phyloP scores from a whole-genome alignment of 768 basidiomycete species.

The Amanita phalloides region DNA sequence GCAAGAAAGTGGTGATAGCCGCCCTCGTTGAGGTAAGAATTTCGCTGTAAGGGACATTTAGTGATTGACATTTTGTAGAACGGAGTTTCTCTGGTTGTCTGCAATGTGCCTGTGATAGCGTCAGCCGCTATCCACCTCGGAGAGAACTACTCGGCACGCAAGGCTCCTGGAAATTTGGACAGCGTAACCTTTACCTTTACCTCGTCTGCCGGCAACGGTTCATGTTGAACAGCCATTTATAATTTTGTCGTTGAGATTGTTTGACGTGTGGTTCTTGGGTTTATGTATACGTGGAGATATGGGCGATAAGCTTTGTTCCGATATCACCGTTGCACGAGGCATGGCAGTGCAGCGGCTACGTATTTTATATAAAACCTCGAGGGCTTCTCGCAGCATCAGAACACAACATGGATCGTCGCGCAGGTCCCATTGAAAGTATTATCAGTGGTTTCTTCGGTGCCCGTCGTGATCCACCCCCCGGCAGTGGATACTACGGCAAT shows the following conservation, averaged over 20 bases:
- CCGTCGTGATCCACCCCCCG: not conserved
- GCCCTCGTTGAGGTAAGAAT: constrained; percentile 31
- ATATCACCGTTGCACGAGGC: too few relatives aligned
- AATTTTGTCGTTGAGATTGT: too few relatives aligned
- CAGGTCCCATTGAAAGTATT: not conserved
- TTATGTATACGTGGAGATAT: too few relatives aligned
- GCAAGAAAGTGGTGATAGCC: constrained; percentile 20
- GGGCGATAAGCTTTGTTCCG: too few relatives aligned
- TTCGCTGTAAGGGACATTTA: not conserved
- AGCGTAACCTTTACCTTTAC: not conserved
- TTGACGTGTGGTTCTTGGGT: too few relatives aligned
- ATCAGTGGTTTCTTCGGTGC: not conserved
- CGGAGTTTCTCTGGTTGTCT: constrained; percentile 25
- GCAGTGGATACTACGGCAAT: not conserved
- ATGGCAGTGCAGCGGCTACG: too few relatives aligned
- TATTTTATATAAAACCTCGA: too few relatives aligned
- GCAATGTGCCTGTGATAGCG: constrained; percentile 27
- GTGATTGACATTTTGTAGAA: constrained; percentile 12
- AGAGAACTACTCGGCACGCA: not conserved
- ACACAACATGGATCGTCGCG: not conserved
- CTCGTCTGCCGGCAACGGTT: too few relatives aligned
- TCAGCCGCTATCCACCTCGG: constrained; percentile 17
- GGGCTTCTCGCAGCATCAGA: too few relatives aligned
- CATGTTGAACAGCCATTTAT: too few relatives aligned
- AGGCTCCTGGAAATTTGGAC: not conserved